Base-by-base conservation (phyloP, 2,329 filamentous ascomycete genomes). In the Setomelanomma holmii region DNA sequence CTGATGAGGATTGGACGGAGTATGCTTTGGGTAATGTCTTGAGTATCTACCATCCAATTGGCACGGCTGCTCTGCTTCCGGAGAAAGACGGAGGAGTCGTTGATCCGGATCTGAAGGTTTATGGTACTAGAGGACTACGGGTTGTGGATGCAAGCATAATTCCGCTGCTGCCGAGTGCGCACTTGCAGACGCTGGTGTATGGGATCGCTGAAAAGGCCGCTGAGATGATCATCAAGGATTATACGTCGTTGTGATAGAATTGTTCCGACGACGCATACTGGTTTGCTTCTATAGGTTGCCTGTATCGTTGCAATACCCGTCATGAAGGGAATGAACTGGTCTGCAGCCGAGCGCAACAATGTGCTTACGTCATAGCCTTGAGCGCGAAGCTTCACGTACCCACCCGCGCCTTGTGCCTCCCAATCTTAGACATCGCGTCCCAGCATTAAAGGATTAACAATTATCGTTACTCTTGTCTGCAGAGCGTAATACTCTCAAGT, bases 41-140 rank as follows among this genome's bases (percentile, higher is more conserved):
- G 42, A 65, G 64, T 44, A 64, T 64, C 4, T 75, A 67, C 33
- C 72, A 75, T 33, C 72, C 71, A 1, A 45, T 74, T 16, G 75
- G 75, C 7, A 75, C 73, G 10, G 73, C 71, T 39, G 72, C 74
- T 1, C 41, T 71, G 51, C 56, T 68, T 17, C 52, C 58, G 4
- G 54, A 62, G 45, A 56, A 60, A 40, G 51, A 57, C 20, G 64
- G 63, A 3, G 68, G 68, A 34, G 68, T 69, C 6, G 66, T 71
- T 3, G 49, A 66, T 41, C 3, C 49, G 1, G 17, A 52, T 2
- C 40, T 70, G 42, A 62, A 51, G 41, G 64, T 69, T 0, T 61
- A 69, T 47, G 67, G 68, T 0, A 48, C 40, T 0, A 56, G 56
- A 19, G 48, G 56, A 2, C 33, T 71, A 50, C 58, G 68, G 17